phyloP scores from a whole-genome alignment of 2,329 filamentous ascomycete species.

The Colletotrichum gloeosporioides region DNA sequence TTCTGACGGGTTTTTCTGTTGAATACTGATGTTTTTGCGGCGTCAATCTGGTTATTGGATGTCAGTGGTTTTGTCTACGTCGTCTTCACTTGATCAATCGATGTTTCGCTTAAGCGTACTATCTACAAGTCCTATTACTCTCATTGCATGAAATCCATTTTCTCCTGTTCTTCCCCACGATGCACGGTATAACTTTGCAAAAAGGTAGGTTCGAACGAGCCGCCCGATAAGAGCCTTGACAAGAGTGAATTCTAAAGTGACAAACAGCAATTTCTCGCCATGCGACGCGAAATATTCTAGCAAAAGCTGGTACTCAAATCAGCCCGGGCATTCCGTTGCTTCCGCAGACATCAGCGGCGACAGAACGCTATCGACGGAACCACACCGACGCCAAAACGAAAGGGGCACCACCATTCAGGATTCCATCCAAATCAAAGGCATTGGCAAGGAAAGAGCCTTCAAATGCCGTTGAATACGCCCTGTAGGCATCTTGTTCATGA shows the following conservation, averaged over 20 bases:
- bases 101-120: fast-evolving
- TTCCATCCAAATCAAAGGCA: not conserved
- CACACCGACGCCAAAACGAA: not conserved
- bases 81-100: not conserved
- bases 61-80: not conserved
- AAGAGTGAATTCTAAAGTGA: not conserved
- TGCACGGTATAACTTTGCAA: not conserved
- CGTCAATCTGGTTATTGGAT: not conserved
- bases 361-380: not conserved
- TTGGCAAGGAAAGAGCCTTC: not conserved
- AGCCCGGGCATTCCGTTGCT: not conserved
- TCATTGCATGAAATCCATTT: not conserved
- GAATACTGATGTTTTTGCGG: not conserved
- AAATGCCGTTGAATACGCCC: slow-evolving; percentile 22
- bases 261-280: not conserved
- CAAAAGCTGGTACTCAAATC: not conserved
- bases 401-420: not conserved
- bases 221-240: not conserved
- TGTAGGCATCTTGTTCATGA: slow-evolving; percentile 1
- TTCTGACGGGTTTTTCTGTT: not conserved
- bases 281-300: not conserved
- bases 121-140: not conserved
- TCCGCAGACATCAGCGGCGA: not conserved
- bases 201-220: not conserved
- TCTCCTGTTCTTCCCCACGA: not conserved